These are phyloP conservation scores for Quercus tomentella DNA, from an alignment of 331 rosid species.

Conservation along the genomic window DNA sequence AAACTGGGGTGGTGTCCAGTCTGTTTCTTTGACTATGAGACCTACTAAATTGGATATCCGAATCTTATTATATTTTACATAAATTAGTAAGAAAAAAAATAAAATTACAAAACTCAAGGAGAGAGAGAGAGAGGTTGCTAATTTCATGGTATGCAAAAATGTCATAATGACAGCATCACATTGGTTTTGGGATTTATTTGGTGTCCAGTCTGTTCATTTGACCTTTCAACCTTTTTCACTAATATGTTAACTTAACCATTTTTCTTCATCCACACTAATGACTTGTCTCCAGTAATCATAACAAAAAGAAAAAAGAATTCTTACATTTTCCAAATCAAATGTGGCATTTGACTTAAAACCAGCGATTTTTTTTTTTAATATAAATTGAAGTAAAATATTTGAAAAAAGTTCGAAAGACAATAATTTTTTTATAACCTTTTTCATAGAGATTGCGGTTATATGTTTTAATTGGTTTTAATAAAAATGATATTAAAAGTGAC, in stretches of 20 bases:
- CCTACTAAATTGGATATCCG: constrained; percentile 31
- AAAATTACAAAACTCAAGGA: constrained; percentile 25
- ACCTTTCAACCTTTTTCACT: constrained; percentile 25
- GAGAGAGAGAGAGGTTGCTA: background rate
- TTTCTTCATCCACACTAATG: constrained; percentile 33
- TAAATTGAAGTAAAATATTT: background rate
- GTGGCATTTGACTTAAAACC: constrained; percentile 24
- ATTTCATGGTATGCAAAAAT: constrained; percentile 13
- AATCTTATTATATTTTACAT: constrained; percentile 14
- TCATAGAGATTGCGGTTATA: too few relatives aligned
- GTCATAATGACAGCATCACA: background rate
- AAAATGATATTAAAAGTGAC: too few relatives aligned
- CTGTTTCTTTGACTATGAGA: constrained; percentile 45
- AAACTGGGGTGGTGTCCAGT: constrained; percentile 31
- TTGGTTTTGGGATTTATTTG: constrained; percentile 17
- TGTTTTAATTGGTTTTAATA: too few relatives aligned
- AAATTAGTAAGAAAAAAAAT: background rate
- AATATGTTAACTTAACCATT: background rate
- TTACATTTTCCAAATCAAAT: background rate
- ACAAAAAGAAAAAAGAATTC: background rate
- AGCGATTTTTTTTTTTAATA: background rate
- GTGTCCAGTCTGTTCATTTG: constrained; percentile 33
- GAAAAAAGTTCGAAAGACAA: too few relatives aligned
- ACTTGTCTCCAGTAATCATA: constrained; percentile 21
- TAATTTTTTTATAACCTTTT: too few relatives aligned